Percentiles rank a stretch among this genome's conserved stretches.
phyloP scores from a whole-genome alignment of 2,329 filamentous ascomycete genomes.

The Paradendryphiella salina region DNA sequence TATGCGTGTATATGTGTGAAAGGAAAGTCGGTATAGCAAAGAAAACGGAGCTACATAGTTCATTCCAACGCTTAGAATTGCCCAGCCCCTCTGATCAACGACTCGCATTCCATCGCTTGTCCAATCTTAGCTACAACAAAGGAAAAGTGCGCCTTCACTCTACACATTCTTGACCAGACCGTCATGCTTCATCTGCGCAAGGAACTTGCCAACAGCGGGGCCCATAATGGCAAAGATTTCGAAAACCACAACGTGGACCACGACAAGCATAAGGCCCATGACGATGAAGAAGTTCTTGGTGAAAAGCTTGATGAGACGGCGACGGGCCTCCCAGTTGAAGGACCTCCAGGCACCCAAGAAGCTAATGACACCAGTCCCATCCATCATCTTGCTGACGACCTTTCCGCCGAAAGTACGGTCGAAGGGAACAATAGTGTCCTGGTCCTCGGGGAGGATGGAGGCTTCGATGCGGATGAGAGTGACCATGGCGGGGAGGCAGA shows the following conservation, averaged over 20 bases:
- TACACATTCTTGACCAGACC: constrained; percentile 8
- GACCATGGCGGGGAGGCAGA: constrained; percentile 78
- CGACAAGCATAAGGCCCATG: constrained; percentile 53
- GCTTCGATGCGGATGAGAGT: constrained; percentile 83
- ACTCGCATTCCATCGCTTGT: neutral
- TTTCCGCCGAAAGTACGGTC: constrained; percentile 83
- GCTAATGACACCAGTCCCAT: constrained; percentile 70
- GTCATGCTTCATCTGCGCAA: constrained; percentile 26
- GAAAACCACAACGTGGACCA: constrained; percentile 56
- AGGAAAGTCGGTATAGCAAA: too few species aligned
- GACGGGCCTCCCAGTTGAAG: constrained; percentile 72
- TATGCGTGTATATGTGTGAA: too few species aligned
- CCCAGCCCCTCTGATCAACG: neutral
- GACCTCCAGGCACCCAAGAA: constrained; percentile 77
- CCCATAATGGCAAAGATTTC: constrained; percentile 58
- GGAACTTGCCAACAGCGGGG: constrained; percentile 26
- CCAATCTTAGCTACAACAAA: neutral
- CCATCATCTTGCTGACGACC: constrained; percentile 73
- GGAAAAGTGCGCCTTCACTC: neutral
- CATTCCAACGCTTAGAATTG: too few species aligned
- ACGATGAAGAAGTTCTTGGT: constrained; percentile 67
- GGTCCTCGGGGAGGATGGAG: constrained; percentile 77
- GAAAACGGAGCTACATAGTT: too few species aligned
- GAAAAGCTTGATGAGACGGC: constrained; percentile 74
- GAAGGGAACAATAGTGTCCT: constrained; percentile 85